Evolutionary conservation across 139 green algal species (phyloP).

Genomic region (Tetradesmus lagerheimii): DNA sequence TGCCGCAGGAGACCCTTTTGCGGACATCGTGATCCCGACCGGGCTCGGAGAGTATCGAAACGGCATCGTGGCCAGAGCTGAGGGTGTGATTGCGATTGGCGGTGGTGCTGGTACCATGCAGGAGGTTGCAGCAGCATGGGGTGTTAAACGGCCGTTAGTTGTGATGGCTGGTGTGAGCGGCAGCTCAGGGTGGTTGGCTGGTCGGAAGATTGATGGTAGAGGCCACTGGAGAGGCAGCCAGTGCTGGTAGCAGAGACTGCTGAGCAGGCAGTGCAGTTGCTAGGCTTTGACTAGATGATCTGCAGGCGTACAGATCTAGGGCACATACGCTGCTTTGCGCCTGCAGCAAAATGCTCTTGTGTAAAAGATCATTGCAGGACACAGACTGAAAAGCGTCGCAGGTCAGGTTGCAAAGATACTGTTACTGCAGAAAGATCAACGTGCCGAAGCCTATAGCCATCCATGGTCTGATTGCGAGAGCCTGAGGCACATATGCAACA

Average conservation of each 20-base stretch:
- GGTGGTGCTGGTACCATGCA: slow-evolving; percentile 41
- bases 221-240: neutral
- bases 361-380: too few species aligned
- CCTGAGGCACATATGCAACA: too few species aligned
- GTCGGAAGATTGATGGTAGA: neutral
- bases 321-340: too few species aligned
- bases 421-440: too few species aligned
- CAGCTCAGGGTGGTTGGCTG: neutral
- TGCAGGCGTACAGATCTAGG: too few species aligned
- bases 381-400: too few species aligned
- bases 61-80: slow-evolving; percentile 31
- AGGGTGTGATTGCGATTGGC: slow-evolving; percentile 45
- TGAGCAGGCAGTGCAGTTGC: neutral
- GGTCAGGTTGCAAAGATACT: too few species aligned
- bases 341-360: too few species aligned
- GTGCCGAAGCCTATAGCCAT: too few species aligned
- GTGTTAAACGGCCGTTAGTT: neutral
- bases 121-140: slow-evolving; percentile 36
- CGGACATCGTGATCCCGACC: slow-evolving; percentile 33
- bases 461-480: too few species aligned
- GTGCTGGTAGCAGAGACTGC: neutral
- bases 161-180: slow-evolving; percentile 2
- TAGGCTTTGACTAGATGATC: neutral
- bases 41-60: slow-evolving; percentile 43
- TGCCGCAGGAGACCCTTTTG: slow-evolving; percentile 2